Evolutionary conservation across 1,139 yeast species (phyloP).

Genomic region (Candida sp.): DNA sequence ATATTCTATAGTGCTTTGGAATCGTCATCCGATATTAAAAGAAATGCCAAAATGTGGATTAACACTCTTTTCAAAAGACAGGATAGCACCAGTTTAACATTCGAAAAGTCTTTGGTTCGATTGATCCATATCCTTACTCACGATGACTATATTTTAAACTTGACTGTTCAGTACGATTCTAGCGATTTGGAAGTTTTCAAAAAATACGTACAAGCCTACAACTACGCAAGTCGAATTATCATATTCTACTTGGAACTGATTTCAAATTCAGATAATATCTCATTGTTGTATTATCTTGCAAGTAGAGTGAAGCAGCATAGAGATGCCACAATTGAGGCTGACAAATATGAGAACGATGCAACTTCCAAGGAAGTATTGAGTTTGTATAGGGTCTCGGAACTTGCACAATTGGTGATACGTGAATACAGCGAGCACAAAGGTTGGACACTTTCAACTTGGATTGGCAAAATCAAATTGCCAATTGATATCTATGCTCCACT

Average conservation of each 20-base stretch:
- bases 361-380: slow-evolving; percentile 27
- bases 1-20: slow-evolving; percentile 78
- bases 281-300: slow-evolving; percentile 71
- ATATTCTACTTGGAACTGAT: slow-evolving; percentile 58
- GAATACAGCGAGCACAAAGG: slow-evolving; percentile 53
- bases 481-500: slow-evolving; percentile 63
- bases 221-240: slow-evolving; percentile 57
- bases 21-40: slow-evolving; percentile 49
- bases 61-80: slow-evolving; percentile 52
- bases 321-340: slow-evolving; percentile 47
- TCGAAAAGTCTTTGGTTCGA: slow-evolving; percentile 66
- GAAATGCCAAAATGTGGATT: slow-evolving; percentile 68
- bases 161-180: slow-evolving; percentile 23
- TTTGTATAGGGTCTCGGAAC: slow-evolving; percentile 68
- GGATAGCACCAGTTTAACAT: slow-evolving; percentile 25
- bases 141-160: slow-evolving; percentile 61
- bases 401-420: slow-evolving; percentile 64
- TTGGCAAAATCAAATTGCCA: slow-evolving; percentile 70
- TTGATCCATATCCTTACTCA: slow-evolving; percentile 72
- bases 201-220: slow-evolving; percentile 33
- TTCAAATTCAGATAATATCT: slow-evolving; percentile 64
- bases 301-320: slow-evolving; percentile 78
- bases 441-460: slow-evolving; percentile 81
- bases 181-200: slow-evolving; percentile 11
- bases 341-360: slow-evolving; percentile 27